Evolutionary conservation across 1,284 basidiomycete species (phyloP).

Genomic region (Abortiporus biennis): DNA sequence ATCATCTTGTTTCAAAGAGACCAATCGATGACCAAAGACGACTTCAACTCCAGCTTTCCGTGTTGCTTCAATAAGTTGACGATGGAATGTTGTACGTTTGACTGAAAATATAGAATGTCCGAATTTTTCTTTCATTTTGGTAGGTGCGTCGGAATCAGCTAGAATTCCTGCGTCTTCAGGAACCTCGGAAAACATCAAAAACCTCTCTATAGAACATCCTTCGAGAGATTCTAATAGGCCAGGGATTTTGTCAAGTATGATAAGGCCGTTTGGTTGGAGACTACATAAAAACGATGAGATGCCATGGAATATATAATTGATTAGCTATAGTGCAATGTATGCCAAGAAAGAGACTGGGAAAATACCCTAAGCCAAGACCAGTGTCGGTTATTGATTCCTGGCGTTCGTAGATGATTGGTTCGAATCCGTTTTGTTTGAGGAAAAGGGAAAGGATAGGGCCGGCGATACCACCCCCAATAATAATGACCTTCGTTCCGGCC

Average conservation of each 20-base stretch:
- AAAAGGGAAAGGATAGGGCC: slow-evolving; percentile 41
- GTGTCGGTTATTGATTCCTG: slow-evolving; percentile 21
- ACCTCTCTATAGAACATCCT: slow-evolving; percentile 21
- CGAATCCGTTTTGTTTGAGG: slow-evolving; percentile 35
- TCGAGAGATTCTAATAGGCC: slow-evolving; percentile 29
- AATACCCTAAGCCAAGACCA: slow-evolving; percentile 33
- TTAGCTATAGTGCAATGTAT: not conserved
- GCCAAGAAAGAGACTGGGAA: slow-evolving; percentile 8
- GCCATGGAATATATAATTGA: not conserved
- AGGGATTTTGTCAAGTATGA: slow-evolving; percentile 34
- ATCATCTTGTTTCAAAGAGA: slow-evolving; percentile 26
- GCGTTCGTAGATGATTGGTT: slow-evolving; percentile 37
- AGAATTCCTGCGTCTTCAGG: slow-evolving; percentile 28
- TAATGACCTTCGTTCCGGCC: slow-evolving; percentile 1
- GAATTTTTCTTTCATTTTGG: slow-evolving; percentile 14
- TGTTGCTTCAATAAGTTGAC: slow-evolving; percentile 27
- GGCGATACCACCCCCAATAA: slow-evolving; percentile 27
- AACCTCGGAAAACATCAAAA: slow-evolving; percentile 25
- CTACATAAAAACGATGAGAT: no score
- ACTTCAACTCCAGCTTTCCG: slow-evolving; percentile 30
- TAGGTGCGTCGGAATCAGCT: slow-evolving; percentile 17
- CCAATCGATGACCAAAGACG: slow-evolving; percentile 31
- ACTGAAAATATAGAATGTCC: slow-evolving; percentile 27
- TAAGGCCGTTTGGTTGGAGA: slow-evolving; percentile 35
- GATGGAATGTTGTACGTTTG: slow-evolving; percentile 27